Evolutionary conservation across 2,329 filamentous ascomycete genomes (phyloP).

Genomic region (Ascocoryne sarcoides): DNA sequence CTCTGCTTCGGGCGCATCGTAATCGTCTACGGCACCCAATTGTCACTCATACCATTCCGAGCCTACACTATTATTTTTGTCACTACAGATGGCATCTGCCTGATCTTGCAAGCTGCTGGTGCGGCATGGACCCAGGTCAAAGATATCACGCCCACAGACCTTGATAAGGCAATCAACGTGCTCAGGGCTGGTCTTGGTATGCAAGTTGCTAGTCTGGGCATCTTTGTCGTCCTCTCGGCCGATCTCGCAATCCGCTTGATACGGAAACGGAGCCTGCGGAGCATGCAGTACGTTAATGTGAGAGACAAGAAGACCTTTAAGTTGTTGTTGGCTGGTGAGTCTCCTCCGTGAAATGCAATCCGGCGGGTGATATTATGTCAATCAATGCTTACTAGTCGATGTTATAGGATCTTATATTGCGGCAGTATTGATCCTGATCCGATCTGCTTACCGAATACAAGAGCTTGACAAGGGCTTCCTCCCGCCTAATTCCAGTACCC

Average conservation of each 20-base stretch:
- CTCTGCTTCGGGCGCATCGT: conserved; percentile 44
- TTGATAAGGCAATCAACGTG: conserved; percentile 40
- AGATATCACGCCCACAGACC: conserved; percentile 3
- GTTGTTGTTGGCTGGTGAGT: conserved; percentile 4
- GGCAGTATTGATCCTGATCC: conserved; percentile 41
- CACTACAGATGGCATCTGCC: conserved; percentile 48
- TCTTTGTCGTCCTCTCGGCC: conserved; percentile 24
- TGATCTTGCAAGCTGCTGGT: conserved; percentile 49
- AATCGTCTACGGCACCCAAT: conserved; percentile 34
- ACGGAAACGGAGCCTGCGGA: conserved; percentile 4
- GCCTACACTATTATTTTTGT: conserved; percentile 48
- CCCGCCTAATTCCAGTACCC: conserved; percentile 38
- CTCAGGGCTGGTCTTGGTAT: conserved; percentile 50
- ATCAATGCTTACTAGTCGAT: not conserved
- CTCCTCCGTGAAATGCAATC: not conserved
- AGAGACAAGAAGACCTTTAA: conserved; percentile 15
- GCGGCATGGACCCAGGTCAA: conserved; percentile 39
- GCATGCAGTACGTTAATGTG: conserved; percentile 4
- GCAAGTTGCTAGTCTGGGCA: conserved; percentile 42
- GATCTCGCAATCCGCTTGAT: conserved; percentile 13
- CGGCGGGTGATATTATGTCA: not conserved
- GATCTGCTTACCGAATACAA: conserved; percentile 48
- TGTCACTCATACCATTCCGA: conserved; percentile 35
- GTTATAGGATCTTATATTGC: conserved; percentile 37
- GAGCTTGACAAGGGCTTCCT: conserved; percentile 47